Evolutionary conservation across 129 eudicot species (phyloP), one percentile per base, ranked within the genome.

Genomic region (Kitagawia praeruptora): DNA sequence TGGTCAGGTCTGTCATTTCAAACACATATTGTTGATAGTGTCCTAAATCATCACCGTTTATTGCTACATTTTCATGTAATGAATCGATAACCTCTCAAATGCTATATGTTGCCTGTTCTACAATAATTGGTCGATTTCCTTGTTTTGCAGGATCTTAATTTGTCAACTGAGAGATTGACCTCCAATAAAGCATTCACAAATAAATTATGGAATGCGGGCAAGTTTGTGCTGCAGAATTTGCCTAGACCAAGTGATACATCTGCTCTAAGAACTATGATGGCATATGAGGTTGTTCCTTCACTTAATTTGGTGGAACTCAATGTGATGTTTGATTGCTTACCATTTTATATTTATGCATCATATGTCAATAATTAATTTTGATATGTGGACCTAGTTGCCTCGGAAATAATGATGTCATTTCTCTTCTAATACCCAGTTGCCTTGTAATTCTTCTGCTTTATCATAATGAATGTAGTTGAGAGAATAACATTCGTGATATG

Each of bases 131-230:
- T 80, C 83, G 6, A 11, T 76, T 15, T 78, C 73, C 18, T 58
- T 81, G 70, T 51, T 41, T 49, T 76, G 39, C 85, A 95, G 99
- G 99, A 95, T 93, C 81, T 95, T 39, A 95, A 92, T 88, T 84
- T 95, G 78, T 95, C 99, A 79, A 89, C 85, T 18, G 97, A 95
- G 85, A 92, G 99, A 82, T 82, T 95, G 91, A 83, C 83, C 42
- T 84, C 99, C 80, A 95, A 92, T 83, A 95, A 95, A 85, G 97
- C 96, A 45, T 92, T 95, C 88, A 95, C 99, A 80, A 95, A 95
- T 85, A 95, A 95, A 76, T 82, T 95, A 77, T 95, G 99, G 99
- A 95, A 95, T 85, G 99, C 97, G 80, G 99, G 99, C 45, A 95
- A 95, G 84, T 95, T 92, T 83, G 86, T 95, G 69, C 79, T 95